Base-by-base conservation (phyloP, 208 protist genomes). In the Endotrypanum monterogeii region DNA sequence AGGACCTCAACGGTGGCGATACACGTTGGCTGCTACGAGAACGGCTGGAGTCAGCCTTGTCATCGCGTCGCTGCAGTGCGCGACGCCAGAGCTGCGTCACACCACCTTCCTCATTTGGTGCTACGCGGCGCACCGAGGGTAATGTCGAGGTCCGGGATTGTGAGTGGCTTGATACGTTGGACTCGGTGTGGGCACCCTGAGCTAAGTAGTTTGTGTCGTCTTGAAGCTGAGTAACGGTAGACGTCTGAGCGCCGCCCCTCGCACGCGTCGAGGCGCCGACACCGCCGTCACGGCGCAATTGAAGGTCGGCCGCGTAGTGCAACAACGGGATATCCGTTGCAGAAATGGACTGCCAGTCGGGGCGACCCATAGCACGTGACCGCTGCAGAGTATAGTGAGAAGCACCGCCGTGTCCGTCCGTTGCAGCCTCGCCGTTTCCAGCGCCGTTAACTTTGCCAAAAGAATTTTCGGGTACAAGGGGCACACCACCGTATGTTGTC, bases 321-420 rank as follows among this genome's bases (percentile, higher is more conserved):
- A 89, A 68, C 28, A 91, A 71, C 2, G 79, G 83, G 28, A 87
- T 73, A 60, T 93, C 89, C 5, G 84, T 82, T 9, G 79, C 81
- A 12, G 89, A 76, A 69, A 93, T 76, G 54, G 67, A 63, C 71
- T 91, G 85, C 89, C 89, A 93, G n/a, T 73, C 71, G 16, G 88
- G 83, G 25, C 78, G 81, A 16, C n/a, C 48, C 56, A 57, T 39
- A n/a, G 25, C 65, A 32, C 48, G 44, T 8, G 50, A 30, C 9
- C 60, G 73, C 68, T 56, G 60, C 66, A 55, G 11, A 30, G 74
- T 11, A 57, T 23, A 14, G 16, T 28, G 23, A 46, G 58, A 11
- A 23, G 50, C 44, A 69, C 18, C 48, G 5, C 1, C 32, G 37
- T 46, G 16, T 5, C 25, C 55, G n/a, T n/a, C 23, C 18, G 23